Conservation (phyloP, 768 basidiomycete genomes). For the Lactifluus echinatus region DNA sequence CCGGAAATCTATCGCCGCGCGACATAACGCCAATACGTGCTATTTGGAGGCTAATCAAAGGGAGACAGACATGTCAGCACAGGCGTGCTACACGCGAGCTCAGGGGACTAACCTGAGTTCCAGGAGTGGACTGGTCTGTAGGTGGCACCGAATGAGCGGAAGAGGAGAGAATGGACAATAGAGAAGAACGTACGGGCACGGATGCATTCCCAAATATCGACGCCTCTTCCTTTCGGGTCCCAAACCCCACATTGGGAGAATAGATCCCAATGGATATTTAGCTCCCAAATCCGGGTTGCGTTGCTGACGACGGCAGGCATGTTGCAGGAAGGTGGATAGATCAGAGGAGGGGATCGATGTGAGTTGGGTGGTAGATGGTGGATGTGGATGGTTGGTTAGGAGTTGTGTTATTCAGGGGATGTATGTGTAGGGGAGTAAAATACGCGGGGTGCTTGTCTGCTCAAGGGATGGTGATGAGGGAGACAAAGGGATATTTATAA, state of each 20-base stretch:
- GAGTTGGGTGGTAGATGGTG: background rate
- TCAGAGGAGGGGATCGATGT: background rate
- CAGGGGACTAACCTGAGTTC: slow-evolving; percentile 32
- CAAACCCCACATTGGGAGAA: slow-evolving; percentile 65
- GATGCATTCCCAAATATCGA: slow-evolving; percentile 72
- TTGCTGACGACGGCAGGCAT: slow-evolving; percentile 48
- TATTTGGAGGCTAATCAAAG: slow-evolving; percentile 35
- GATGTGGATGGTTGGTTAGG: background rate
- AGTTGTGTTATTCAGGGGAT: background rate
- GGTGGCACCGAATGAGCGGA: slow-evolving; percentile 10
- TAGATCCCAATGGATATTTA: slow-evolving; percentile 54
- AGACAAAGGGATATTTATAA: slow-evolving; percentile 18
- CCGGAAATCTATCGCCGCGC: slow-evolving; percentile 33
- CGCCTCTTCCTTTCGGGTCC: slow-evolving; percentile 56
- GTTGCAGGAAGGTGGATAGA: background rate
- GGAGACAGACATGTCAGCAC: slow-evolving; percentile 7
- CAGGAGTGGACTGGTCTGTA: slow-evolving; percentile 51
- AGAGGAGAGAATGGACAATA: background rate
- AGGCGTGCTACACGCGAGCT: background rate
- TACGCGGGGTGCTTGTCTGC: background rate
- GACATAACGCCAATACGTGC: slow-evolving; percentile 39
- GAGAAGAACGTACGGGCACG: slow-evolving; percentile 45
- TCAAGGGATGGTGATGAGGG: slow-evolving; percentile 2
- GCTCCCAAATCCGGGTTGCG: slow-evolving; percentile 64
- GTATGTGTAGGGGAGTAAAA: slow-evolving; percentile 4